Base-by-base conservation (phyloP, 805 yeast species). In the Isabelozyma heimii region DNA sequence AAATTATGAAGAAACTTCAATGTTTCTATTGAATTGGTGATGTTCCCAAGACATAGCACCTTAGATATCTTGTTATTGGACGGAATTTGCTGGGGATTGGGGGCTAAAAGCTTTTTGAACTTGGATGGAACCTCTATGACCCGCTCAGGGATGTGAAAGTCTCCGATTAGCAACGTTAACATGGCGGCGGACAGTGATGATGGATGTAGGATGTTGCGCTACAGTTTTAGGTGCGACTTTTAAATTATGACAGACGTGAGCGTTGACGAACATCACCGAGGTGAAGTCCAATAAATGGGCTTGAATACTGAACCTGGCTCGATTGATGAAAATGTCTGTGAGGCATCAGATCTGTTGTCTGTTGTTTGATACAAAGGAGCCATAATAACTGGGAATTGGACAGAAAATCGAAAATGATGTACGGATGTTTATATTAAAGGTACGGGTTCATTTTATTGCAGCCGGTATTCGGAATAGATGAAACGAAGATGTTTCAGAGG, bases 121-220 rank as follows among this genome's bases (percentile, higher is more conserved):
- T 87, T 75, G 1, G 58, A 40, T 7, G 86, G 87, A 2, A 82
- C 60, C 35, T 68, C 91, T 26, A 81, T 74, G 8, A 92, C 88
- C 55, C 97, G 74, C 48, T 89, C 91, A 1, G 99, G 99, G 30
- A 92, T 87, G 65, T 85, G 90, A 1, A 92, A 76, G 63, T 92
- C 98, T 8, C 97, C 96, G 53, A 92, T 82, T 2, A 95, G 95
- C 40, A 92, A 59, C 5, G 76, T 68, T 27, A 74, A 61, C 79
- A 73, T 74, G 28, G 16, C 14, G 37, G 14, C 4, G 4, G 24
- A 6, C 24, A 5, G 35, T 30, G 9, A 5, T 30, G n/a, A 10
- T 30, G 35, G 35, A 30, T 30, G 35, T 1, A 13, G 35, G 35
- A 30, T 30, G 35, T 9, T 20, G 24, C 24, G 4, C 24, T 20